phyloP scores from a whole-genome alignment of 1,139 yeast genomes.

The Ashbya aceris region DNA sequence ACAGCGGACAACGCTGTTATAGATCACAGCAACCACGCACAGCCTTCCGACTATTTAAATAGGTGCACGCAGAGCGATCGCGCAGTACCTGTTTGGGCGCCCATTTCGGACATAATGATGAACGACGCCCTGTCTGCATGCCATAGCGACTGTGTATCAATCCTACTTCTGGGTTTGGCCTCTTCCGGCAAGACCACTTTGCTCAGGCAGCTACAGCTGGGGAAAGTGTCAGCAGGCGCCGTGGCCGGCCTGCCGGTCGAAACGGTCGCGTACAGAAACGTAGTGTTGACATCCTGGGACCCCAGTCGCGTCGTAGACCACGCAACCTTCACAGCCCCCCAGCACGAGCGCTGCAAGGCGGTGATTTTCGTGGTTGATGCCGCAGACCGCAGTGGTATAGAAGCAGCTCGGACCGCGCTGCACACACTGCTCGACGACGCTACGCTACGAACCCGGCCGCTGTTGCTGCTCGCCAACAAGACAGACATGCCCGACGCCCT shows the following conservation, averaged over 20 bases:
- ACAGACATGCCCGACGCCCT: conserved; percentile 89
- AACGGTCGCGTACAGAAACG: conserved; percentile 89
- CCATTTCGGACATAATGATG: too few relatives aligned
- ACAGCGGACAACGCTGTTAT: too few relatives aligned
- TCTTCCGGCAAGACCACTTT: conserved; percentile 91
- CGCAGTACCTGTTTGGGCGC: too few relatives aligned
- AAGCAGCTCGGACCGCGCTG: conserved; percentile 87
- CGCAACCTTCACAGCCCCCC: conserved; percentile 23
- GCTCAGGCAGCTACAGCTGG: conserved; percentile 77
- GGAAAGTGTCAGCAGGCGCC: conserved; percentile 79
- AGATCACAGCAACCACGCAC: too few relatives aligned
- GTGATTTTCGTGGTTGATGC: conserved; percentile 88
- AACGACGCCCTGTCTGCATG: too few relatives aligned
- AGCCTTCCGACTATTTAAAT: too few relatives aligned
- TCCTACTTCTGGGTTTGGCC: conserved; percentile 84
- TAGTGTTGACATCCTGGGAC: conserved; percentile 92
- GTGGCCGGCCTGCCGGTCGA: conserved; percentile 92
- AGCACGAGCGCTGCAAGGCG: conserved; percentile 91
- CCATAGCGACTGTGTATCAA: background rate
- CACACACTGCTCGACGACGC: conserved; percentile 92
- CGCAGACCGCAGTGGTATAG: conserved; percentile 86
- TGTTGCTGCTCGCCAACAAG: conserved; percentile 84
- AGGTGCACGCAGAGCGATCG: too few relatives aligned
- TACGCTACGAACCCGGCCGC: conserved; percentile 81
- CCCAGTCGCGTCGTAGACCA: conserved; percentile 96